These are phyloP conservation scores for Daldinia grandis DNA, from an alignment of 495 filamentous ascomycete genomes.

Conservation along the genomic window DNA sequence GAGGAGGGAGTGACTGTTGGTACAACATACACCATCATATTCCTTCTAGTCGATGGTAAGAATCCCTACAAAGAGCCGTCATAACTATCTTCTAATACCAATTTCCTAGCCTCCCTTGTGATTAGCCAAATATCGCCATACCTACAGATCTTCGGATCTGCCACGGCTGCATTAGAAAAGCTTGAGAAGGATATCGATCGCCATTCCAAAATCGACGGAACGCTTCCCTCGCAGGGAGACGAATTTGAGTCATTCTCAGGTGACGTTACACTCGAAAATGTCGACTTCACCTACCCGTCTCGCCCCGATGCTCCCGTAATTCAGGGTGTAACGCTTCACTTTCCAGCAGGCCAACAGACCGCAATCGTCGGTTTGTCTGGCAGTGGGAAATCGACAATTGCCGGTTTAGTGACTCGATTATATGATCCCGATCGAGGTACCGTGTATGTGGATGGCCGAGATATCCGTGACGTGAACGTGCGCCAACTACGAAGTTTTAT, in stretches of 20 bases:
- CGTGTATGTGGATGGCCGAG: conserved; percentile 61
- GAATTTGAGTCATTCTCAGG: conserved; percentile 49
- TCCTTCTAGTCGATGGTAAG: conserved; percentile 70
- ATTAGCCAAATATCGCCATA: conserved; percentile 72
- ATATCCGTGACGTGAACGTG: conserved; percentile 65
- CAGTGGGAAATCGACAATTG: conserved; percentile 76
- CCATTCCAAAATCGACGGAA: conserved; percentile 59
- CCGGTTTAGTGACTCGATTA: conserved; percentile 62
- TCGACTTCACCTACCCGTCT: conserved; percentile 69
- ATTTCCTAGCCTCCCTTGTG: conserved; percentile 61
- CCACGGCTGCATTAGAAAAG: conserved; percentile 58
- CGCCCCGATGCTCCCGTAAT: conserved; percentile 65
- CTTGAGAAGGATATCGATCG: conserved; percentile 61
- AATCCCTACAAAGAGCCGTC: conserved; percentile 3
- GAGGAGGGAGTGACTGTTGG: conserved; percentile 59
- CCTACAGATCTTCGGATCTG: conserved; percentile 65
- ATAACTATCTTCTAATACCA: conserved; percentile 14
- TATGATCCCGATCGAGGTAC: conserved; percentile 57
- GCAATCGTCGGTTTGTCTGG: conserved; percentile 76
- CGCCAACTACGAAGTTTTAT: conserved; percentile 64
- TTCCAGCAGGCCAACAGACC: conserved; percentile 66
- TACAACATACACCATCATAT: conserved; percentile 70
- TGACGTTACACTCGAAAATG: conserved; percentile 61
- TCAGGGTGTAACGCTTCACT: conserved; percentile 56
- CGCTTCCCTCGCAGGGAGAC: conserved; percentile 45